Evolutionary conservation across 192 early-diverging fungal genomes (phyloP).

Genomic region (Spizellomyces punctatus): DNA sequence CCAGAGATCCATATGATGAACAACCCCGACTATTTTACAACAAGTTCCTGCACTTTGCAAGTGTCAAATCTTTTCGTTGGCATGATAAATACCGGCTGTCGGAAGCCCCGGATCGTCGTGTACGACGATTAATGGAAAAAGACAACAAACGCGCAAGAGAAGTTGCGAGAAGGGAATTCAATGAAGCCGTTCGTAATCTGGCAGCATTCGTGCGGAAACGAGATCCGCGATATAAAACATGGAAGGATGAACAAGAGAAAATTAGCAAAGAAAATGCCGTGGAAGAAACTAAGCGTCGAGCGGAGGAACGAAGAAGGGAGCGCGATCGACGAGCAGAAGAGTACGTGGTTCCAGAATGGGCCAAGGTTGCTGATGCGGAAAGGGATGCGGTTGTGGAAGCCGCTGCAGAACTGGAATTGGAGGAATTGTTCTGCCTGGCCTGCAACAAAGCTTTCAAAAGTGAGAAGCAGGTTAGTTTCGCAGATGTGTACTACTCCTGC

Average conservation of each 20-base stretch:
- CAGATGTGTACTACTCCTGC: neutral
- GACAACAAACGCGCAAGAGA: constrained; percentile 88
- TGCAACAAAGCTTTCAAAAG: constrained; percentile 90
- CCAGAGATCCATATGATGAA: constrained; percentile 66
- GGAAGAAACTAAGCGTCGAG: constrained; percentile 58
- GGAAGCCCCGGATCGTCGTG: constrained; percentile 79
- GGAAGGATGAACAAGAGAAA: constrained; percentile 58
- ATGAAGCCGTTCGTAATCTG: constrained; percentile 59
- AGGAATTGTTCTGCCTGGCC: constrained; percentile 79
- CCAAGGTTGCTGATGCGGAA: constrained; percentile 36
- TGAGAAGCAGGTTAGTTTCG: constrained; percentile 48
- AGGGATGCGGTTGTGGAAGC: constrained; percentile 43
- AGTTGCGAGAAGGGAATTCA: constrained; percentile 55
- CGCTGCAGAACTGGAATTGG: constrained; percentile 28
- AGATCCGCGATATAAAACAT: constrained; percentile 85
- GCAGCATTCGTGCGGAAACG: constrained; percentile 79
- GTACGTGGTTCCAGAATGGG: constrained; percentile 39
- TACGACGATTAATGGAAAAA: constrained; percentile 86
- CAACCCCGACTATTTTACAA: constrained; percentile 54
- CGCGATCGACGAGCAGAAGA: constrained; percentile 32
- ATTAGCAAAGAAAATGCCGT: constrained; percentile 63
- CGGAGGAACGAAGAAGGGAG: constrained; percentile 53
- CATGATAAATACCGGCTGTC: constrained; percentile 82
- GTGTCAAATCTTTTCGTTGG: constrained; percentile 92
- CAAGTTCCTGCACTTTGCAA: constrained; percentile 79